These are phyloP conservation scores for Bjerkandera adusta DNA, from an alignment of 1,284 basidiomycete species.

Conservation along the genomic window DNA sequence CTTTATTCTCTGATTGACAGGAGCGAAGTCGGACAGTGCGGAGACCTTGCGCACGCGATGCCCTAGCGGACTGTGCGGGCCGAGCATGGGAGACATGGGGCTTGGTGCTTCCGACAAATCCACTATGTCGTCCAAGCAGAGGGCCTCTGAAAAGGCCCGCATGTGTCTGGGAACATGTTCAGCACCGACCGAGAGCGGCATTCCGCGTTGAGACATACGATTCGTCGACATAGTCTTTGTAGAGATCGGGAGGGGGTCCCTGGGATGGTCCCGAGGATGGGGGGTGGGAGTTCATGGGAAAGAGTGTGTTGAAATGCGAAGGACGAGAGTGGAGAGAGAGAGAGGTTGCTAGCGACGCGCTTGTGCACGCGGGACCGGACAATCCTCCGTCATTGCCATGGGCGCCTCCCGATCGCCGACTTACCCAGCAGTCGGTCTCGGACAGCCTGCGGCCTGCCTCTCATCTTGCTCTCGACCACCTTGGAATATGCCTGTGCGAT, in stretches of 20 bases:
- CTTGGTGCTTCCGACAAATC: constrained; percentile 34
- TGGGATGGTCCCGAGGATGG: neutral
- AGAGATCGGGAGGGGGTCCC: constrained; percentile 24
- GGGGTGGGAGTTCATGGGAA: constrained; percentile 2
- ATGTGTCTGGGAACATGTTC: constrained; percentile 53
- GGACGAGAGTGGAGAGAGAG: no score
- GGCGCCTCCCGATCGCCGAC: no score
- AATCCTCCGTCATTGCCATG: no score
- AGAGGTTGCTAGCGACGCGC: no score
- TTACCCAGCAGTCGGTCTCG: no score
- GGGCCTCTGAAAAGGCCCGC: constrained; percentile 65
- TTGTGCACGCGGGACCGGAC: no score
- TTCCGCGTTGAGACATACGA: constrained; percentile 39
- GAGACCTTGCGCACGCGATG: constrained; percentile 72
- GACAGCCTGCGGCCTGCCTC: no score
- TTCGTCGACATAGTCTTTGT: constrained; percentile 68
- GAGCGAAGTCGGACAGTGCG: constrained; percentile 91
- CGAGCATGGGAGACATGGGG: constrained; percentile 34
- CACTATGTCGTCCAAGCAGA: constrained; percentile 54
- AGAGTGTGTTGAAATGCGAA: no score
- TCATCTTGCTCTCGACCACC: no score
- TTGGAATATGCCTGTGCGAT: constrained; percentile 2
- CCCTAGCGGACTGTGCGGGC: constrained; percentile 34
- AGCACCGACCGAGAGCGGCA: neutral
- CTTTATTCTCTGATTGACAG: constrained; percentile 80